Percentiles rank a stretch among this genome's conserved stretches.
phyloP scores from a whole-genome alignment of 257 asterid species.

The Solanum stenotomum region DNA sequence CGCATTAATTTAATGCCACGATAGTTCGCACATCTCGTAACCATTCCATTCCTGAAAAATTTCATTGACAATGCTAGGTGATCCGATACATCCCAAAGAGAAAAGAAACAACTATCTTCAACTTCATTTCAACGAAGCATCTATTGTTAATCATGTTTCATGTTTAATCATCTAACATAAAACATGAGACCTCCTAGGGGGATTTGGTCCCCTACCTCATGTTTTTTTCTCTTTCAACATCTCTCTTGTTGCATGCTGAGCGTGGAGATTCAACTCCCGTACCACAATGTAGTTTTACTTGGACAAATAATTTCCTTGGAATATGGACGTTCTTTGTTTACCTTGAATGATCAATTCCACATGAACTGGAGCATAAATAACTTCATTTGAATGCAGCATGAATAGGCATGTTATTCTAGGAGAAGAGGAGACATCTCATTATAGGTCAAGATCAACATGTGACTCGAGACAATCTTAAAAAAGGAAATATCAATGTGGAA shows the following conservation, averaged over 20 bases:
- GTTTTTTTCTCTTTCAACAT: not conserved
- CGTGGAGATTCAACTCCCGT: not conserved
- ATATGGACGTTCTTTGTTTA: not conserved
- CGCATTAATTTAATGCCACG: not conserved
- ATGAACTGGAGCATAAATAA: not conserved
- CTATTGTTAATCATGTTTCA: not conserved
- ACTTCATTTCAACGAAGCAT: not conserved
- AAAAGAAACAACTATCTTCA: not conserved
- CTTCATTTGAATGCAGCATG: slow-evolving; percentile 7
- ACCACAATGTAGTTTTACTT: not conserved
- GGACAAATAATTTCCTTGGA: not conserved
- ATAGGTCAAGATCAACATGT: not conserved
- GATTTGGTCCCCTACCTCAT: not conserved
- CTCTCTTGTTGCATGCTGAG: not conserved
- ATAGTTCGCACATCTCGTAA: not conserved
- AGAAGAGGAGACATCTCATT: not conserved
- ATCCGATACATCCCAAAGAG: not conserved
- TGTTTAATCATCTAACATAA: not conserved
- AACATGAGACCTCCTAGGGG: not conserved
- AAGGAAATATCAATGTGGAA: not conserved
- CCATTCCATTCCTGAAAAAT: not conserved
- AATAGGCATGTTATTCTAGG: not conserved
- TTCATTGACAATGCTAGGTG: not conserved
- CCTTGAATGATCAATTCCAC: not conserved
- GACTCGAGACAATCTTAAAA: not conserved